Percentiles rank a stretch among this genome's conserved stretches.
These are phyloP conservation scores for Leucocoprinus leucothites DNA, from an alignment of 768 basidiomycete genomes.

Conservation along the genomic window DNA sequence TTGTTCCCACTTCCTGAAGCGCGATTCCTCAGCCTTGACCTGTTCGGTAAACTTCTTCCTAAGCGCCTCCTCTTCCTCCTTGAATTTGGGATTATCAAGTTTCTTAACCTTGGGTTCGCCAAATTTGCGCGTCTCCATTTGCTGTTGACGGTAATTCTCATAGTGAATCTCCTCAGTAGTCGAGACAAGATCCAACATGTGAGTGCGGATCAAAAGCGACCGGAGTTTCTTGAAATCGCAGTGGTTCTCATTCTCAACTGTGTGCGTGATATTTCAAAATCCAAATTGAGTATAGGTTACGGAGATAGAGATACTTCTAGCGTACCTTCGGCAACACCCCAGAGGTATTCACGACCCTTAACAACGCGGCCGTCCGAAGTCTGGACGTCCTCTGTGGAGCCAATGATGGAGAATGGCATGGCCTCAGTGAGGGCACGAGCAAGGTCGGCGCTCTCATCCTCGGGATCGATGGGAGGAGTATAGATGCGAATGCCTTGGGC, in stretches of 20 bases:
- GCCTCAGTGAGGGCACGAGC: constrained; percentile 84
- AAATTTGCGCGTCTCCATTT: constrained; percentile 99
- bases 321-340: constrained; percentile 98
- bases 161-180: constrained; percentile 96
- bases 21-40: constrained; percentile 96
- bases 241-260: constrained; percentile 98
- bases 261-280: background rate
- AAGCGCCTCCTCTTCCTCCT: constrained; percentile 96
- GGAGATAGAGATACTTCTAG: constrained; percentile 15
- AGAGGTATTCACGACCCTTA: constrained; percentile 97
- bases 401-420: constrained; percentile 99
- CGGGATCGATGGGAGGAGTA: constrained; percentile 86
- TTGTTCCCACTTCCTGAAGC: constrained; percentile 99
- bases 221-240: constrained; percentile 99
- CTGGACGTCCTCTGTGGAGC: constrained; percentile 91
- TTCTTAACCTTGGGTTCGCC: constrained; percentile 99
- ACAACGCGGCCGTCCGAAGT: constrained; percentile 89
- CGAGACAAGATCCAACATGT: constrained; percentile 97
- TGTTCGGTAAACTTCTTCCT: constrained; percentile 99
- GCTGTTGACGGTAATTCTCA: constrained; percentile 95
- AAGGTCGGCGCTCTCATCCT: constrained; percentile 85
- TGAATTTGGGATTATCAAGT: constrained; percentile 99
- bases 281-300: background rate
- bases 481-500: constrained; percentile 96
- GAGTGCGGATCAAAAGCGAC: constrained; percentile 91